A percentile compares a stretch with the other conserved stretches of the same genome.
These are phyloP conservation scores for Leccinum arenicola DNA, from an alignment of 768 basidiomycete species.

Conservation along the genomic window DNA sequence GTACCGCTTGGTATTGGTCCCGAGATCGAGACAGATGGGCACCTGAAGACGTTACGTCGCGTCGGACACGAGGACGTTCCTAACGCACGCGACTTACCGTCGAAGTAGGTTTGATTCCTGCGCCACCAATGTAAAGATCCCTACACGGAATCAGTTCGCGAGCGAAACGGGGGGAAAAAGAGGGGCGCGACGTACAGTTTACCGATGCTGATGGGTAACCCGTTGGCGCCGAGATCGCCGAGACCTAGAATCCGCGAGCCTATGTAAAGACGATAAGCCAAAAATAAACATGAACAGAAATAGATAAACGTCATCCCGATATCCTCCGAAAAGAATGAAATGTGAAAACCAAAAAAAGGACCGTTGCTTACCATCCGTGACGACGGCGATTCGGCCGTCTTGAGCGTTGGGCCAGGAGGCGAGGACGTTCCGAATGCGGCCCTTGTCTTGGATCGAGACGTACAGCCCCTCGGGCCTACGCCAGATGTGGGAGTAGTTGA, in stretches of 20 bases:
- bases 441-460: slow-evolving; percentile 66
- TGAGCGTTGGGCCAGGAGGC: slow-evolving; percentile 45
- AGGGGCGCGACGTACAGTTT: slow-evolving; percentile 50
- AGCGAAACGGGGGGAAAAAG: background rate
- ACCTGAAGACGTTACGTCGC: slow-evolving; percentile 29
- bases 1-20: slow-evolving; percentile 68
- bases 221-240: slow-evolving; percentile 42
- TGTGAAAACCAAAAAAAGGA: background rate
- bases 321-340: background rate
- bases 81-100: slow-evolving; percentile 29
- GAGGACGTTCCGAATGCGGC: slow-evolving; percentile 56
- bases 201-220: slow-evolving; percentile 60
- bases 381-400: slow-evolving; percentile 63
- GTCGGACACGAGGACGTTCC: background rate
- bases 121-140: slow-evolving; percentile 69
- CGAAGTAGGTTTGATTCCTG: slow-evolving; percentile 55
- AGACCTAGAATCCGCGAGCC: slow-evolving; percentile 76
- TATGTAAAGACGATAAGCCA: background rate
- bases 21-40: slow-evolving; percentile 71
- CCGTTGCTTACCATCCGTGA: slow-evolving; percentile 58
- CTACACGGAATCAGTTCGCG: slow-evolving; percentile 25
- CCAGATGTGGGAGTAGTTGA: slow-evolving; percentile 69
- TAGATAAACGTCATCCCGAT: background rate
- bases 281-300: background rate
- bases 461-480: slow-evolving; percentile 58